Evolutionary conservation across 495 filamentous ascomycete species (phyloP).

Genomic region (Hypoxylon perforatum): DNA sequence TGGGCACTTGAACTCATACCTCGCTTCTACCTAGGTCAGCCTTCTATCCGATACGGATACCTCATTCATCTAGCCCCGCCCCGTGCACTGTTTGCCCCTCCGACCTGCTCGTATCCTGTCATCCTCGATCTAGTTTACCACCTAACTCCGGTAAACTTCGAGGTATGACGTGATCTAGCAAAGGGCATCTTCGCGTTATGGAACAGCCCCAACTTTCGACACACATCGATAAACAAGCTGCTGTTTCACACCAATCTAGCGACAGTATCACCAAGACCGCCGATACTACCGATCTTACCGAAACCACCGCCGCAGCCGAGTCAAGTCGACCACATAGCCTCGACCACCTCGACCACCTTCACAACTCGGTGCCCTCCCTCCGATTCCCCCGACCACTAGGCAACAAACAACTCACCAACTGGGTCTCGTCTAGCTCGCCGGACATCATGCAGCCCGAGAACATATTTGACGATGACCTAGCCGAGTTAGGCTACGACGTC

Average conservation of each 20-base stretch:
- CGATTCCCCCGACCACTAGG: conserved; percentile 62
- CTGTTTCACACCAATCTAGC: conserved; percentile 33
- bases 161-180: conserved; percentile 50
- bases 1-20: conserved; percentile 21
- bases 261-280: conserved; percentile 19
- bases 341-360: conserved; percentile 32
- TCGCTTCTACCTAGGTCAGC: not conserved
- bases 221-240: conserved; percentile 39
- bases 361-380: conserved; percentile 53
- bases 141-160: conserved; percentile 40
- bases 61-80: conserved; percentile 14
- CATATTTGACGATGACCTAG: conserved; percentile 56
- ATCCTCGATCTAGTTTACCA: conserved; percentile 41
- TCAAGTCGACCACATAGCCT: conserved; percentile 20
- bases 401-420: conserved; percentile 61
- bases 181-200: conserved; percentile 57
- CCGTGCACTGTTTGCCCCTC: conserved; percentile 13
- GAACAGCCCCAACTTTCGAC: conserved; percentile 49
- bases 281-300: conserved; percentile 17
- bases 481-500: conserved; percentile 69
- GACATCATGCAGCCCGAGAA: conserved; percentile 58
- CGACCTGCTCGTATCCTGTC: conserved; percentile 39
- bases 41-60: conserved; percentile 21
- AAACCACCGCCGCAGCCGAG: conserved; percentile 22
- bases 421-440: conserved; percentile 62